Base-by-base conservation (phyloP, 1,284 basidiomycete genomes). In the Ustilago esculenta region DNA sequence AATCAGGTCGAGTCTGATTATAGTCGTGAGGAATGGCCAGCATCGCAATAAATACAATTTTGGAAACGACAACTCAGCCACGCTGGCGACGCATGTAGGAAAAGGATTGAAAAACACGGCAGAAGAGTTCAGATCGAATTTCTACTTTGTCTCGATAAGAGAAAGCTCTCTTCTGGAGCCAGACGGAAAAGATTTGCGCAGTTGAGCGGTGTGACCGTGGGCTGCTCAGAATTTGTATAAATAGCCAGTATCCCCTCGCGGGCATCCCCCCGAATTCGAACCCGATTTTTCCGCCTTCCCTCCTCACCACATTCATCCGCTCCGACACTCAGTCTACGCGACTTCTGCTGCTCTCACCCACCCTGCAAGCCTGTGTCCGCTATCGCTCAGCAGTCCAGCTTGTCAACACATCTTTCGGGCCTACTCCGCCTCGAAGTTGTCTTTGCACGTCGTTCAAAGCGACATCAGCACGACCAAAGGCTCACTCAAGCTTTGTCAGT, bases 251-350 rank as follows among this genome's bases (percentile, higher is more conserved):
- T 29, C 27, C 8, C 37, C 44, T 46, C 17, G 48, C 41, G 49
- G 41, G 4, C 45, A 57, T 52, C 35, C 50, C 65, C 65, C 58
- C 58, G 41, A 58, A 58, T 21, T 48, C 21, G 40, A 54, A 23
- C 39, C 30, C 47, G 49, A 57, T 61, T 44, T 46, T 54, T 32
- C 40, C 53, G 42, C 54, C 65, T 68, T 68, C 50, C 65, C 65
- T 53, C 58, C 58, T 48, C 47, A 68, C 58, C 65, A 68, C 58
- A 58, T 68, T 45, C 65, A 68, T 68, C 65, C 64, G 50, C 47
- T 23, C 46, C 65, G 65, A 68, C 65, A 61, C 37, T 57, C 65
- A 68, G 65, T 61, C 65, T 58, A 57, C 49, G 57, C 57, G 57
- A 67, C 21, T 35, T 7, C 43, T 66, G 52, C 64, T 67, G 53